Percentiles rank a stretch among this genome's conserved stretches.
Evolutionary conservation across 306 rosid genomes (phyloP).

Genomic region (Potentilla sterilis): DNA sequence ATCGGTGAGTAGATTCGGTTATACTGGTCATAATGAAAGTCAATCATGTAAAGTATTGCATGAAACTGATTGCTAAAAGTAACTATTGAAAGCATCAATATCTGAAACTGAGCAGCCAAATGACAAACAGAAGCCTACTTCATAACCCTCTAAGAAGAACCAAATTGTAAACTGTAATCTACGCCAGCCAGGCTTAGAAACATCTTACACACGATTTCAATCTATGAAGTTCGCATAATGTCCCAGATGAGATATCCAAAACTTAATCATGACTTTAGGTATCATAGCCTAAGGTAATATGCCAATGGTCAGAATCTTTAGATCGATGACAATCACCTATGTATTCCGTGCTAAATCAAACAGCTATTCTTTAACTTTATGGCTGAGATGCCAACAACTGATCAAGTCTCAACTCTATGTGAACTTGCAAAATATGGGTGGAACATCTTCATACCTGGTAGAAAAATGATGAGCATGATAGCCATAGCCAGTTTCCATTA

Average conservation of each 20-base stretch:
- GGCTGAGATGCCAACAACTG: conserved; percentile 17
- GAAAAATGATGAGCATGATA: conserved; percentile 89
- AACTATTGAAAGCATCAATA: not conserved
- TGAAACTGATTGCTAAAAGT: not conserved
- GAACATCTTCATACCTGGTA: conserved; percentile 59
- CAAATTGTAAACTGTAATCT: not conserved
- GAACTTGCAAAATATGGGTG: not conserved
- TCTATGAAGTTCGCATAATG: not conserved
- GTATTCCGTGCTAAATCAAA: not conserved
- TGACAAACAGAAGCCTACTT: not conserved
- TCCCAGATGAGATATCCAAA: not conserved
- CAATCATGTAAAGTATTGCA: conserved; percentile 9
- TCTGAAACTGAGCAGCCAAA: conserved; percentile 11
- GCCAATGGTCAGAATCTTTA: not conserved
- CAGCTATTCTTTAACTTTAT: not conserved
- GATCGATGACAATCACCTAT: not conserved
- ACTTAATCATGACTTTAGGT: not conserved
- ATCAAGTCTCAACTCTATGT: not conserved
- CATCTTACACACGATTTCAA: not conserved
- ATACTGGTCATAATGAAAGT: conserved; percentile 51
- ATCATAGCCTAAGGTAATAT: not conserved
- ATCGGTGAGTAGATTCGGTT: conserved; percentile 82
- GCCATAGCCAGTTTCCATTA: conserved; percentile 98
- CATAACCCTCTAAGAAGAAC: not conserved
- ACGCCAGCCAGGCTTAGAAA: not conserved